Evolutionary conservation across 352 stramenopile species (phyloP).

Genomic region (Phytophthora citricola): DNA sequence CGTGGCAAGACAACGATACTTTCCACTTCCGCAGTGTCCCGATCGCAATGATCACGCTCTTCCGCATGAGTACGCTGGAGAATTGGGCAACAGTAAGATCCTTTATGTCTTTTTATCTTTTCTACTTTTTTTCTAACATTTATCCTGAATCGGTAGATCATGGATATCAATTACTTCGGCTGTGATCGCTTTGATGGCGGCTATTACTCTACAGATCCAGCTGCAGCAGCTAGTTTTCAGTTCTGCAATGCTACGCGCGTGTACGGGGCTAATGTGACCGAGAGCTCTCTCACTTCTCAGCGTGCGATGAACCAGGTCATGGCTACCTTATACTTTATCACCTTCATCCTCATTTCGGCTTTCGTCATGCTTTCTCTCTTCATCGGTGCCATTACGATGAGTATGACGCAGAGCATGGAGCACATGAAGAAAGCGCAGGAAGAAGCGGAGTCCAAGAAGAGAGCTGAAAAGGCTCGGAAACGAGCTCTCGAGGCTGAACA

Average conservation of each 20-base stretch:
- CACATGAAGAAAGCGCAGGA: conserved; percentile 83
- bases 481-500: conserved; percentile 58
- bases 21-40: conserved; percentile 85
- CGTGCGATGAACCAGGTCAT: conserved; percentile 63
- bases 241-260: conserved; percentile 72
- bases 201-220: conserved; percentile 64
- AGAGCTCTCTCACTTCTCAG: conserved; percentile 37
- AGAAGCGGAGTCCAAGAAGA: conserved; percentile 65
- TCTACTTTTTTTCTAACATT: not conserved
- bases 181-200: conserved; percentile 71
- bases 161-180: conserved; percentile 87
- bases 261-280: conserved; percentile 59
- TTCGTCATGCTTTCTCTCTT: conserved; percentile 93
- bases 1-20: conserved; percentile 88
- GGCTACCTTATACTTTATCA: conserved; percentile 82
- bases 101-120: not conserved
- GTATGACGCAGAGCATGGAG: conserved; percentile 91
- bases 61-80: conserved; percentile 83
- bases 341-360: conserved; percentile 88
- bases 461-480: conserved; percentile 64
- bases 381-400: conserved; percentile 92
- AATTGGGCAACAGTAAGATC: conserved; percentile 76
- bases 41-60: conserved; percentile 87
- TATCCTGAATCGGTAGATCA: conserved; percentile 41
- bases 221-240: conserved; percentile 45